Base-by-base conservation (phyloP, 2,329 filamentous ascomycete species). In the Colletotrichum abscissum region DNA sequence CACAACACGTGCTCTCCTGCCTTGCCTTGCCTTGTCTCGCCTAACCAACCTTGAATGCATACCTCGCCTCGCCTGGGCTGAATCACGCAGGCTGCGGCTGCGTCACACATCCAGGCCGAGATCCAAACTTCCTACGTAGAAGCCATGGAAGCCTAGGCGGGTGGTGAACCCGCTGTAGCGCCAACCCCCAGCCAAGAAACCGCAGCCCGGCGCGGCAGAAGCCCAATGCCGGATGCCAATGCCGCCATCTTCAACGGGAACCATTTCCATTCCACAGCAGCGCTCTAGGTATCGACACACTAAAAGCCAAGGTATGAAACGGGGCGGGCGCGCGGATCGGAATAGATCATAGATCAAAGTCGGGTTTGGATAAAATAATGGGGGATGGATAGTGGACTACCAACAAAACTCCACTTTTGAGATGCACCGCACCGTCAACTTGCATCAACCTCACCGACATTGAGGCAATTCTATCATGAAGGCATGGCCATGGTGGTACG, bases 391-490 rank as follows among this genome's bases (percentile, higher is more conserved):
- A 35, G 33, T 35, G 33, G 33, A 35, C 33, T 35, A 12, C 33
- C 4, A 12, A 12, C 33, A 12, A 35, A 30, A 24, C 14, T n/a
- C 57, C 46, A 54, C 60, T 63, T 24, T 63, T 7, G 24, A 9
- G 30, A 4, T 35, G 28, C 9, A 28, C 33, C 16, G 42, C 26
- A 22, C 24, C 42, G 60, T 63, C 60, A 63, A 63, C 42, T 19
- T 12, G 42, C 33, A 42, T 42, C 14, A 3, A n/a, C 42, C 19
- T 69, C 65, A 72, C 69, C 65, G 66, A 69, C 69, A 46, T 58
- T 54, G 66, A 69, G 52, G 60, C 60, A 24, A 54, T 35, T 49
- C 19, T 49, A 7, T 8, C 42, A 33, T 33, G 8, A 33, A 33
- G 8, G 30, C 30, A 9, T 33, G 30, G 7, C 9, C 16, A 7